Percentiles rank a stretch among this genome's conserved stretches.
These are phyloP conservation scores for Mycocentrospora acerina DNA, from an alignment of 2,329 filamentous ascomycete species.

Conservation along the genomic window DNA sequence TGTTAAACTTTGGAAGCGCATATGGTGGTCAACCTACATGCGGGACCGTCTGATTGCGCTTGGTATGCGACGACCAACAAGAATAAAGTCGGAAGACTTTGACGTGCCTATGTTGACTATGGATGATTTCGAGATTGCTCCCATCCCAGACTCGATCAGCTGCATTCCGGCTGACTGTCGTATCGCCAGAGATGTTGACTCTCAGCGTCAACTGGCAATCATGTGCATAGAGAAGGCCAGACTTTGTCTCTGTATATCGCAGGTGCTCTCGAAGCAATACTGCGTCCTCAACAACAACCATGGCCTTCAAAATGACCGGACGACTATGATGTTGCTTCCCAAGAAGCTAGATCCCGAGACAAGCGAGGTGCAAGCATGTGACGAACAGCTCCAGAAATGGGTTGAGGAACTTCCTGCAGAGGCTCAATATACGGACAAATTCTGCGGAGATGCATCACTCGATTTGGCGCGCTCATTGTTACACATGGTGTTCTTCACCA, in stretches of 20 bases:
- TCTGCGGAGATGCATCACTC: constrained; percentile 58
- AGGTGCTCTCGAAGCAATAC: constrained; percentile 88
- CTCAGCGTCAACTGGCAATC: constrained; percentile 76
- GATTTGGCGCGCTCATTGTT: constrained; percentile 79
- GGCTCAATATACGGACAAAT: constrained; percentile 68
- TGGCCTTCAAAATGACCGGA: constrained; percentile 67
- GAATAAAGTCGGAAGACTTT: constrained; percentile 91
- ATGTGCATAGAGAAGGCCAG: constrained; percentile 93
- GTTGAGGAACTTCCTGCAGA: constrained; percentile 68
- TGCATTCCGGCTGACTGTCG: constrained; percentile 71
- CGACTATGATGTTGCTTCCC: constrained; percentile 85
- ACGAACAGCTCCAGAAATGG: constrained; percentile 79
- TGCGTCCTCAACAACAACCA: constrained; percentile 86
- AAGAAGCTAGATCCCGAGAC: constrained; percentile 84
- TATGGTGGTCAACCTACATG: constrained; percentile 99
- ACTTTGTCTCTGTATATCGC: constrained; percentile 84
- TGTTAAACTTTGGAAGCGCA: constrained; percentile 86
- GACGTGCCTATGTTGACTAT: constrained; percentile 88
- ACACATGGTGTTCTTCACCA: constrained; percentile 93
- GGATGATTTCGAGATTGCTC: constrained; percentile 77
- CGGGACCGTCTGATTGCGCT: constrained; percentile 88
- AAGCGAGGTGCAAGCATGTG: constrained; percentile 75
- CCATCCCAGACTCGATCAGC: constrained; percentile 66
- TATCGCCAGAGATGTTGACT: constrained; percentile 67
- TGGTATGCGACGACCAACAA: constrained; percentile 88